Base-by-base conservation (phyloP, 2,329 filamentous ascomycete genomes). In the Paracoccidioides lutzii region DNA sequence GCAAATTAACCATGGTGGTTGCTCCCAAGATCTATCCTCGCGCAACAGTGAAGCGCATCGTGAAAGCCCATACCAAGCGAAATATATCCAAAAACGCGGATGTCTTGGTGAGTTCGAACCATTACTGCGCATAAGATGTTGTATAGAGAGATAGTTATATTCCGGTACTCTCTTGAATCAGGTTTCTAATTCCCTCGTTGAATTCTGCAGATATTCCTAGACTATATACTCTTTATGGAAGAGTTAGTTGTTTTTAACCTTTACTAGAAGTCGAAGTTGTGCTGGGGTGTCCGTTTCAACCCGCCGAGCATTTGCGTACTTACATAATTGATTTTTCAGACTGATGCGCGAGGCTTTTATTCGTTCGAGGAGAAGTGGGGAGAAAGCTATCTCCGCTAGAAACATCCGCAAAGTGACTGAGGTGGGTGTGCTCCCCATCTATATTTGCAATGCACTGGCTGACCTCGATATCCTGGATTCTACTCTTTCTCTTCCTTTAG, bases 11-110 rank as follows among this genome's bases (percentile, higher is more conserved):
- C 9, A 85, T 83, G 79, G 81, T 80, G 53, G 74, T 80, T 10
- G 77, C 81, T 28, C 83, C 85, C 66, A 91, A 89, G 63, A 76
- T 88, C 12, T 95, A 95, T 65, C 90, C 90, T 9, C 84, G 90
- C 59, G 83, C 82, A 15, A 93, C 88, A 0, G 78, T 95, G 63
- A 93, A 90, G 71, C 90, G 90, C 71, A 91, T 94, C 58, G 78
- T 94, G 65, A 95, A 95, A 73, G 89, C 88, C 15, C 89, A 95
- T 70, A 86, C 88, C 7, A 85, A 87, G 60, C 83, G 84, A 67
- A 85, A 80, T 60, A 71, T 95, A 60, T 88, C 84, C 75, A 93
- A 89, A 71, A 90, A 93, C 70, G 86, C 84, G 35, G 90, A 95
- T 71, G 83, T 94, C 57, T 76, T 91, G 73, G 88, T 94, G 72